Conservation (phyloP, 2,329 filamentous ascomycete species). For the Xylaria sp. region DNA sequence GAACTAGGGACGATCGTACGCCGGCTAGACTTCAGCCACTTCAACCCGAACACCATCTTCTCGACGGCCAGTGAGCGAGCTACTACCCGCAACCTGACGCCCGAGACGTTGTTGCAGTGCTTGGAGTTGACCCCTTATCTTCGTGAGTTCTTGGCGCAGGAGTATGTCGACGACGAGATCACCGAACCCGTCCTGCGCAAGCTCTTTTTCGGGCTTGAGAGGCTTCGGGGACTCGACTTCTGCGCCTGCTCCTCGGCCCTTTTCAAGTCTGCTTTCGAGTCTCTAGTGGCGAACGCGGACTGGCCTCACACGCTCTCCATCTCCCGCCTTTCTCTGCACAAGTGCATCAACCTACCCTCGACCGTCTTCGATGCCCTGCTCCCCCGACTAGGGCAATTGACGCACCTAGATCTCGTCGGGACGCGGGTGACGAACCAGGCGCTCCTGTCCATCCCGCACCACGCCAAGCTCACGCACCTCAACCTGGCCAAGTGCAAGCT, state of each 20-base stretch:
- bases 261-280: slow-evolving; percentile 68
- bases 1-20: slow-evolving; percentile 75
- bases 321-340: slow-evolving; percentile 74
- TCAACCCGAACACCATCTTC: slow-evolving; percentile 78
- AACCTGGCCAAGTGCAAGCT: slow-evolving; percentile 77
- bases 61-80: slow-evolving; percentile 74
- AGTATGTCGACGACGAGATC: slow-evolving; percentile 79
- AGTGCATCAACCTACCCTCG: slow-evolving; percentile 72
- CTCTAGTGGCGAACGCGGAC: slow-evolving; percentile 53
- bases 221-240: slow-evolving; percentile 72
- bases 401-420: slow-evolving; percentile 78
- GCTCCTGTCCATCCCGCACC: slow-evolving; percentile 69
- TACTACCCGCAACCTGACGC: slow-evolving; percentile 75
- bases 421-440: slow-evolving; percentile 75
- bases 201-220: slow-evolving; percentile 67
- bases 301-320: slow-evolving; percentile 62
- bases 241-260: slow-evolving; percentile 71
- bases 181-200: slow-evolving; percentile 69
- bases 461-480: slow-evolving; percentile 74
- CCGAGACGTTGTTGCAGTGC: slow-evolving; percentile 71
- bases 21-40: slow-evolving; percentile 82
- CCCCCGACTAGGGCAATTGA: slow-evolving; percentile 69
- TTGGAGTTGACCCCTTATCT: slow-evolving; percentile 72
- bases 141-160: slow-evolving; percentile 77
- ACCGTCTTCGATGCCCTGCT: slow-evolving; percentile 70